Conservation (phyloP, 2,329 filamentous ascomycete species). For the Aureobasidium vineae region DNA sequence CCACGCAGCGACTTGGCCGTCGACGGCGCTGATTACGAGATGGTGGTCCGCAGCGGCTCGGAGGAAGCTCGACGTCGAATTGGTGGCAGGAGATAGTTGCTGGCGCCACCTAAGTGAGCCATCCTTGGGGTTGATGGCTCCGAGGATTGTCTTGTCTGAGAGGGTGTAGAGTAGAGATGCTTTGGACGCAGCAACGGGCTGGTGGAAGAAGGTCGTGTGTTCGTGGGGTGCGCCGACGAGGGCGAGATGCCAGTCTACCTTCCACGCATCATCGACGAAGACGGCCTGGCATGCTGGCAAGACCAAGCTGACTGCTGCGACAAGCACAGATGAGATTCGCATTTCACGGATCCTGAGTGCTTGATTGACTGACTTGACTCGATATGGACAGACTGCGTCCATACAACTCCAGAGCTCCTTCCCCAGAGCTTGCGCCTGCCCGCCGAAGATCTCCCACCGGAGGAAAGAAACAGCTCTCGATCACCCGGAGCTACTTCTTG, state of each 20-base stretch:
- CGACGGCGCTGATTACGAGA: slow-evolving; percentile 71
- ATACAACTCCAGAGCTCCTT: slow-evolving; percentile 10
- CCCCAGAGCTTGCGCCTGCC: neutral
- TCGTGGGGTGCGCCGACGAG: slow-evolving; percentile 79
- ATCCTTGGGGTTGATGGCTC: slow-evolving; percentile 83
- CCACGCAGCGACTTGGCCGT: slow-evolving; percentile 72
- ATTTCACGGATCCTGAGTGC: slow-evolving; percentile 7
- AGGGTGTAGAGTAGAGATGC: slow-evolving; percentile 89
- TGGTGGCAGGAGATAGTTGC: slow-evolving; percentile 53
- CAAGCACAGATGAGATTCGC: slow-evolving; percentile 23
- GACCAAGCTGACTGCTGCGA: slow-evolving; percentile 43
- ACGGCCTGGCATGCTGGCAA: slow-evolving; percentile 62
- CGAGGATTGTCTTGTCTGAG: slow-evolving; percentile 78
- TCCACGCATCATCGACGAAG: slow-evolving; percentile 85
- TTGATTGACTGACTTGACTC: neutral
- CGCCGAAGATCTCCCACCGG: slow-evolving; percentile 13
- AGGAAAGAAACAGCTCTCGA: neutral
- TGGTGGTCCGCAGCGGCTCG: slow-evolving; percentile 76
- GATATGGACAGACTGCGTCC: neutral
- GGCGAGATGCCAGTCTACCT: slow-evolving; percentile 89
- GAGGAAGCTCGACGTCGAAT: slow-evolving; percentile 49
- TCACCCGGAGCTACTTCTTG: neutral
- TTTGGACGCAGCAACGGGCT: slow-evolving; percentile 74
- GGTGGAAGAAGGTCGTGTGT: slow-evolving; percentile 92
- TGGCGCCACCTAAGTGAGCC: slow-evolving; percentile 87